Conservation (phyloP, 2,329 filamentous ascomycete genomes). For the Hypomyces rosellus region DNA sequence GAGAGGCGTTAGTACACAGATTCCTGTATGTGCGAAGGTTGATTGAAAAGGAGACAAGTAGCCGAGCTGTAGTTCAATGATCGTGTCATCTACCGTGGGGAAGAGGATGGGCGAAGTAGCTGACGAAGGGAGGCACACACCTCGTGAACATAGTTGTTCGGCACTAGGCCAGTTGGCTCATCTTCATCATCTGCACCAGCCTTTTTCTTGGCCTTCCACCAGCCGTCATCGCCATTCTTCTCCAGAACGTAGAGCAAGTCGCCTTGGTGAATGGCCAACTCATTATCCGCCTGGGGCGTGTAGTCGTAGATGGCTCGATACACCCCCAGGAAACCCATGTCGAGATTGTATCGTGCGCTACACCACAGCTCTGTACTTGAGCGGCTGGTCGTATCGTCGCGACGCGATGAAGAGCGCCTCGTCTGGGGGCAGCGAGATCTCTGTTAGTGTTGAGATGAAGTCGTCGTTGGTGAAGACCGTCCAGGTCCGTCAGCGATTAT, state of each 20-base stretch:
- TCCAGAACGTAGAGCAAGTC: slow-evolving; percentile 86
- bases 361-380: slow-evolving; percentile 14
- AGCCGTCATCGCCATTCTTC: slow-evolving; percentile 70
- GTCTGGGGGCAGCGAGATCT: slow-evolving; percentile 1
- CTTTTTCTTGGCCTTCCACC: slow-evolving; percentile 97
- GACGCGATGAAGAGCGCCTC: slow-evolving; percentile 10
- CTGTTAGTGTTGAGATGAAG: slow-evolving; percentile 3
- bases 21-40: slow-evolving; percentile 18
- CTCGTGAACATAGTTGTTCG: slow-evolving; percentile 93
- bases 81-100: no score
- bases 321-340: slow-evolving; percentile 87
- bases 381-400: slow-evolving; percentile 11
- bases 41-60: slow-evolving; percentile 26
- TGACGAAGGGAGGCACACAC: slow-evolving; percentile 36
- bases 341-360: slow-evolving; percentile 19
- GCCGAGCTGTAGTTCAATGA: no score
- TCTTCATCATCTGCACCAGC: slow-evolving; percentile 78
- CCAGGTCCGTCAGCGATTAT: slow-evolving; percentile 1
- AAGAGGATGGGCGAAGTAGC: neutral
- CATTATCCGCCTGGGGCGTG: slow-evolving; percentile 74
- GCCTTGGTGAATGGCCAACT: slow-evolving; percentile 78
- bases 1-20: neutral
- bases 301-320: slow-evolving; percentile 93
- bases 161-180: slow-evolving; percentile 83
- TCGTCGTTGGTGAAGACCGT: slow-evolving; percentile 3